Evolutionary conservation across 192 early-diverging fungal species (phyloP).

Genomic region (Backusella australiensis): DNA sequence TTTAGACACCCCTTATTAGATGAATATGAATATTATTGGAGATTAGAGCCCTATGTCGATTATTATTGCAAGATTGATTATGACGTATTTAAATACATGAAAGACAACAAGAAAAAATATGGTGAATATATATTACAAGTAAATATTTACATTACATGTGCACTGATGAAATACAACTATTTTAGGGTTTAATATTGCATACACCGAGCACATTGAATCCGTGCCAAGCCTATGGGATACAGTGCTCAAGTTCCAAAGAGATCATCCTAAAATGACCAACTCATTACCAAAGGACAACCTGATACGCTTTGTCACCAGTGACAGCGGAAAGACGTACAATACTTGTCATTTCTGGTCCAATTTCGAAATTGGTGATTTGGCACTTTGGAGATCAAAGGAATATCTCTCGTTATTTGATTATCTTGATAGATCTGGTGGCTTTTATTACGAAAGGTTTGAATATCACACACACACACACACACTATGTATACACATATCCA

Average conservation of each 20-base stretch:
- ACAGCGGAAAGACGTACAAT: constrained; percentile 63
- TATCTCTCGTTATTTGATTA: constrained; percentile 70
- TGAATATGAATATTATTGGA: constrained; percentile 83
- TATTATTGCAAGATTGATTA: constrained; percentile 77
- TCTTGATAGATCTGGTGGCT: constrained; percentile 73
- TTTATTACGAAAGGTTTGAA: constrained; percentile 69
- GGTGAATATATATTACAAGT: constrained; percentile 27
- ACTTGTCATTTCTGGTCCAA: constrained; percentile 88
- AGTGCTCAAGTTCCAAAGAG: constrained; percentile 49
- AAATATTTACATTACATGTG: background rate
- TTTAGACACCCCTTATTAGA: constrained; percentile 67
- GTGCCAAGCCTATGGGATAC: constrained; percentile 72
- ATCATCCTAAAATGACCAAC: constrained; percentile 41
- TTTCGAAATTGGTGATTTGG: constrained; percentile 62
- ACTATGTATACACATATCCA: no score
- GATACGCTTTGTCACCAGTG: constrained; percentile 53
- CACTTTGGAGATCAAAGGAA: constrained; percentile 62
- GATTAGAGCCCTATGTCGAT: constrained; percentile 79
- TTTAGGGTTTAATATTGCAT: constrained; percentile 66
- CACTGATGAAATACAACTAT: no score
- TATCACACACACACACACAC: no score
- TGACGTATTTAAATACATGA: constrained; percentile 82
- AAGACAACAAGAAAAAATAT: constrained; percentile 74
- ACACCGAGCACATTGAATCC: constrained; percentile 66
- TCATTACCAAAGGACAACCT: constrained; percentile 44